Percentiles rank a stretch among this genome's conserved stretches.
Evolutionary conservation across 2,329 filamentous ascomycete genomes (phyloP).

Genomic region (Davidsoniella virescens): DNA sequence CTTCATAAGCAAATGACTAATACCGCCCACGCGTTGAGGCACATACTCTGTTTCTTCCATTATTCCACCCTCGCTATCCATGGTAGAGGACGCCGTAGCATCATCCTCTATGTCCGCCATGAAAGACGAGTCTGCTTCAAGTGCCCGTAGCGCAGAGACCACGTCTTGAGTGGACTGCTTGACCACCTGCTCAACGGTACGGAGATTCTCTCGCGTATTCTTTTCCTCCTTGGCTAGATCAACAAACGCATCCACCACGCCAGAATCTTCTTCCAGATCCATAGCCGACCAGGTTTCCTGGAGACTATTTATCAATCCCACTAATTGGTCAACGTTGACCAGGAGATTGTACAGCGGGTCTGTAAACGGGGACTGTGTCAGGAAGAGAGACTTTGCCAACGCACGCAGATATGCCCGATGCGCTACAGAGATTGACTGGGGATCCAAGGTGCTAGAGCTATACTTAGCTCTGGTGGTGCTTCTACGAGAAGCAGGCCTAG

Average conservation of each 20-base stretch:
- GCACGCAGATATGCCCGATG: slow-evolving; percentile 62
- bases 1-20: slow-evolving; percentile 83
- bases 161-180: slow-evolving; percentile 52
- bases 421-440: slow-evolving; percentile 65
- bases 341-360: slow-evolving; percentile 49
- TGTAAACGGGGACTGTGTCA: slow-evolving; percentile 48
- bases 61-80: slow-evolving; percentile 25
- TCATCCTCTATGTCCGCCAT: slow-evolving; percentile 28
- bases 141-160: slow-evolving; percentile 34
- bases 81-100: slow-evolving; percentile 18
- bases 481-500: slow-evolving; percentile 31
- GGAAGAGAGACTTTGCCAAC: slow-evolving; percentile 48
- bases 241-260: slow-evolving; percentile 59
- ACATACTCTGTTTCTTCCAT: slow-evolving; percentile 34
- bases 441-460: slow-evolving; percentile 41
- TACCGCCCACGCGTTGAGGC: slow-evolving; percentile 57
- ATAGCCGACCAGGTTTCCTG: slow-evolving; percentile 61
- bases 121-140: slow-evolving; percentile 30
- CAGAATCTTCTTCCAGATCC: slow-evolving; percentile 69
- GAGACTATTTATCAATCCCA: slow-evolving; percentile 59
- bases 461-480: background rate
- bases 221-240: slow-evolving; percentile 57
- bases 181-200: slow-evolving; percentile 45
- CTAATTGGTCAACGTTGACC: slow-evolving; percentile 63
- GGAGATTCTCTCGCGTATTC: slow-evolving; percentile 48